Percentiles rank a stretch among this genome's conserved stretches.
Conservation (phyloP, 1,139 yeast species). For the Suhomyces kunorum region DNA sequence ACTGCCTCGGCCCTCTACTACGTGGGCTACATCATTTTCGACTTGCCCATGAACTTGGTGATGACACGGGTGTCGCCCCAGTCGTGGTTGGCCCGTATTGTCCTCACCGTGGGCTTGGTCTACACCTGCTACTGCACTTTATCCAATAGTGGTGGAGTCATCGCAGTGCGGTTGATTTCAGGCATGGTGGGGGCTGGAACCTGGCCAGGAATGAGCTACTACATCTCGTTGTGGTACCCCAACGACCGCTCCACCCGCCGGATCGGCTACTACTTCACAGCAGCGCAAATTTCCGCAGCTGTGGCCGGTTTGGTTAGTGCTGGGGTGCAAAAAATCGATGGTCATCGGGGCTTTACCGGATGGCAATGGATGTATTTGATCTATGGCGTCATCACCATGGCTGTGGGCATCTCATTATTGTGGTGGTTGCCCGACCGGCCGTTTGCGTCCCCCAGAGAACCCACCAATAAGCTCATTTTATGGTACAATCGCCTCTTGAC, state of each 20-base stretch:
- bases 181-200: slow-evolving; percentile 88
- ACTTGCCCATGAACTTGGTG: slow-evolving; percentile 81
- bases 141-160: slow-evolving; percentile 54
- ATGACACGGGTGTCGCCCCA: slow-evolving; percentile 88
- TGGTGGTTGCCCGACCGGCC: slow-evolving; percentile 90
- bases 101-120: slow-evolving; percentile 73
- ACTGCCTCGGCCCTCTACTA: slow-evolving; percentile 81
- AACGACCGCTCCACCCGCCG: slow-evolving; percentile 73
- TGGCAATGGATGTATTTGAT: slow-evolving; percentile 88
- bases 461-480: slow-evolving; percentile 17
- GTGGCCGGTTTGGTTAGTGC: slow-evolving; percentile 85
- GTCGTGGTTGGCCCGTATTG: slow-evolving; percentile 80
- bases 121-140: slow-evolving; percentile 72
- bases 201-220: slow-evolving; percentile 93
- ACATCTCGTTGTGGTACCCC: slow-evolving; percentile 84
- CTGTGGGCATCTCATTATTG: slow-evolving; percentile 61
- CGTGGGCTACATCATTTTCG: slow-evolving; percentile 81
- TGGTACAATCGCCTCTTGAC: slow-evolving; percentile 30
- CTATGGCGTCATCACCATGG: slow-evolving; percentile 72
- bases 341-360: slow-evolving; percentile 66
- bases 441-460: slow-evolving; percentile 21
- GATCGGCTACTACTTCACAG: slow-evolving; percentile 87
- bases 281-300: slow-evolving; percentile 86
- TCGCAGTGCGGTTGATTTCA: slow-evolving; percentile 70
- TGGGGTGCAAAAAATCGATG: slow-evolving; percentile 84